Base-by-base conservation (phyloP, 2,329 filamentous ascomycete genomes). In the Beauveria rudraprayagi region DNA sequence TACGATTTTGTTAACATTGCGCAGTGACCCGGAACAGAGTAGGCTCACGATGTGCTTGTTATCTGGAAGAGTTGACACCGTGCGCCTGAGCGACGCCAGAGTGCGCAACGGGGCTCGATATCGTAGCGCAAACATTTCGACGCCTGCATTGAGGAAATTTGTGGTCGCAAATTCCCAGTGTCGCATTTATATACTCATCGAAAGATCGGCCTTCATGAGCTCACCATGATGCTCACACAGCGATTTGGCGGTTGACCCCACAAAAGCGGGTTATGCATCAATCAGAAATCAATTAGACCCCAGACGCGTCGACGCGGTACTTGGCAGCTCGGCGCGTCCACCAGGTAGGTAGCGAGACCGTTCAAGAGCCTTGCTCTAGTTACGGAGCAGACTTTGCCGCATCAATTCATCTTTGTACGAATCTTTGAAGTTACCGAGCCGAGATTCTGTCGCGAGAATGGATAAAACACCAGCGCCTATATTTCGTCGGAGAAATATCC, bases 1-100 rank as follows among this genome's bases (percentile, higher is more conserved):
- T 88, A 60, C 6, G 30, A 61, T 44, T 28, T 28, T 46, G 65
- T 70, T 50, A 67, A 64, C 58, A 62, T 6, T 8, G 26, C 10
- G 5, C 43, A 34, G 24, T 8, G 57, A 48, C 34, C 16, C 30
- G 22, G 10, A 19, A 22, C 22, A 44, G 6, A 16, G 11, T 47
- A 57, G 9, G 74, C 80, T 72, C 67, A 85, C 83, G 68, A 86
- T 85, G 62, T 79, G 72, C 6, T 78, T 73, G 62, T 85, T 85
- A 46, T 74, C 77, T 8, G 76, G 69, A 22, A 85, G 67, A 7
- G 78, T 81, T 41, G 78, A 78, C 4, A 83, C 63, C 17, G 68
- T 61, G 37, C 81, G 67, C 17, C 61, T 65, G 46, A 69, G 65
- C 24, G 54, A 48, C 43, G 43, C 26, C 19, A 53, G 28, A 16